Conservation (phyloP, 106 monocot species). For the Platanthera zijinensis region DNA sequence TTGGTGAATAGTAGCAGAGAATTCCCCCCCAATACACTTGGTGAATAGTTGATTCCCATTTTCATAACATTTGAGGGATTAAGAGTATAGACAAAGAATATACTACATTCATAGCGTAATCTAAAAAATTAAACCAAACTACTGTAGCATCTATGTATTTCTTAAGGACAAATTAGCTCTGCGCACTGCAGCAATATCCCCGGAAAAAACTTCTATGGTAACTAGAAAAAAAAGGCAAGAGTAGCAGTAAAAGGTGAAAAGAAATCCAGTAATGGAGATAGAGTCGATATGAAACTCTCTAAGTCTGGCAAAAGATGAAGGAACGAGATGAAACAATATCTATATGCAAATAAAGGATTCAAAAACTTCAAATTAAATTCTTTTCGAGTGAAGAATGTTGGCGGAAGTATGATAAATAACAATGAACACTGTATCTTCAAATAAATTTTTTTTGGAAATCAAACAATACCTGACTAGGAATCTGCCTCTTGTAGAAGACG, state of each 20-base stretch:
- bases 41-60: not conserved
- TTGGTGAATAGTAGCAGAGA: too few relatives aligned
- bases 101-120: not conserved
- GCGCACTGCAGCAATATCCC: not conserved
- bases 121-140: too few relatives aligned
- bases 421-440: too few relatives aligned
- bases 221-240: not conserved
- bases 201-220: not conserved
- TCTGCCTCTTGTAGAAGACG: constrained; percentile 22
- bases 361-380: not conserved
- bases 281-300: not conserved
- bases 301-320: constrained; percentile 1
- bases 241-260: not conserved
- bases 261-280: not conserved
- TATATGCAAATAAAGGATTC: not conserved
- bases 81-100: not conserved
- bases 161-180: not conserved
- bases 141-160: too few relatives aligned
- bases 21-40: too few relatives aligned
- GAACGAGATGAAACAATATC: not conserved
- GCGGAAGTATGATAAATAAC: not conserved
- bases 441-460: not conserved
- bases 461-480: constrained; percentile 31
- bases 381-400: not conserved
- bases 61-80: not conserved